These are phyloP conservation scores for Sanghuangporus weigelae DNA, from an alignment of 1,284 basidiomycete species.

Conservation along the genomic window DNA sequence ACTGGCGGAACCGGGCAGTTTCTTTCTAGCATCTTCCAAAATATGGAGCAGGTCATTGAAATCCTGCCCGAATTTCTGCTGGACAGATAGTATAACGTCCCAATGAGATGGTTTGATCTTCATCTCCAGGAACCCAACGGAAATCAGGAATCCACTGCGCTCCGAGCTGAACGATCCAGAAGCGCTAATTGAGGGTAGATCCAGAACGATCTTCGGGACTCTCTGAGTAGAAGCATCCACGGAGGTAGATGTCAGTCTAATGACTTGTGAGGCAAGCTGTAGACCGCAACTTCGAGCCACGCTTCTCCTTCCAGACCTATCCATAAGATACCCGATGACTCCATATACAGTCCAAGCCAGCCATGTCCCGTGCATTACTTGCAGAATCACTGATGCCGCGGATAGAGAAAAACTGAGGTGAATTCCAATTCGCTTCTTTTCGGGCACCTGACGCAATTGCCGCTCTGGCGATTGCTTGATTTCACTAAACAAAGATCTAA, in stretches of 20 bases:
- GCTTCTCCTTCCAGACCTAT: constrained; percentile 33
- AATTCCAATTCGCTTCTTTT: constrained; percentile 27
- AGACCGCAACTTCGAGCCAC: constrained; percentile 50
- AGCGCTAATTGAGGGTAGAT: constrained; percentile 58
- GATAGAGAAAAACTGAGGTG: constrained; percentile 48
- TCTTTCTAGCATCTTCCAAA: constrained; percentile 52
- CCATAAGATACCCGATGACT: constrained; percentile 41
- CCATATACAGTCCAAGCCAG: constrained; percentile 62
- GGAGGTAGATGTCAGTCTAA: constrained; percentile 50
- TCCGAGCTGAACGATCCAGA: constrained; percentile 49
- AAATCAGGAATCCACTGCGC: constrained; percentile 47
- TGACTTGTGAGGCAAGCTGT: constrained; percentile 56
- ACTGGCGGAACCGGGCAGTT: constrained; percentile 21
- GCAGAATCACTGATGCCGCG: constrained; percentile 53
- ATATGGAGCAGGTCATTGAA: constrained; percentile 73
- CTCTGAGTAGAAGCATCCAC: constrained; percentile 30
- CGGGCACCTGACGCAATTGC: constrained; percentile 23
- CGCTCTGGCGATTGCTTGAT: constrained; percentile 36
- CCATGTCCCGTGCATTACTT: constrained; percentile 84
- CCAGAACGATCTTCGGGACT: constrained; percentile 37
- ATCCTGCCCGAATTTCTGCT: constrained; percentile 82
- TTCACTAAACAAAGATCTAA: constrained; percentile 62
- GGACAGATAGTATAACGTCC: constrained; percentile 74
- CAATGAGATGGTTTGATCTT: constrained; percentile 75
- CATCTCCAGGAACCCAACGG: constrained; percentile 63